phyloP scores from a whole-genome alignment of 164 flowering plant genomes.

The Tetracentron sinense region DNA sequence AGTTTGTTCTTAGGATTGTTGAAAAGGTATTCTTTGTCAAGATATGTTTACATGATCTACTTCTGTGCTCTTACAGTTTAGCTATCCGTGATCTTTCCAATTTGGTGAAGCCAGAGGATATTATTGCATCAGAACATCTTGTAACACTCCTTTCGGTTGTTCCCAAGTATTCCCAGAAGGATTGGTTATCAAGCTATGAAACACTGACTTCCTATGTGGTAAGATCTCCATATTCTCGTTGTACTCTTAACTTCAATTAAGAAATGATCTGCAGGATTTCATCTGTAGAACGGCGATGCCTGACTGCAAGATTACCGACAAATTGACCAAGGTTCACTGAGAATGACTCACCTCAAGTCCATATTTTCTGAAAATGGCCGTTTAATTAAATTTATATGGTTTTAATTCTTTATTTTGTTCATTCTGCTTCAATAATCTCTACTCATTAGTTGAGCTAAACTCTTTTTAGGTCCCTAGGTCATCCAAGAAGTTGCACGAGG shows the following conservation, averaged over 20 bases:
- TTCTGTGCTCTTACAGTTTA: constrained; percentile 49
- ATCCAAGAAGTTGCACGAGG: constrained; percentile 85
- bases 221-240: constrained; percentile 19
- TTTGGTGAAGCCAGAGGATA: constrained; percentile 83
- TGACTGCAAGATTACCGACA: not conserved
- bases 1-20: too few species aligned
- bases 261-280: not conserved
- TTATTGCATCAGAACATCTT: constrained; percentile 74
- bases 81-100: constrained; percentile 96
- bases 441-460: constrained; percentile 19
- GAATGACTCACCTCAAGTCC: too few species aligned
- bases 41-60: not conserved
- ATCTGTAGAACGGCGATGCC: not conserved
- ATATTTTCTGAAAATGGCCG: not conserved
- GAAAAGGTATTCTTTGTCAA: not conserved
- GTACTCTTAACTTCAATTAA: not conserved
- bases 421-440: constrained; percentile 3
- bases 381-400: not conserved
- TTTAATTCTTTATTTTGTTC: not conserved
- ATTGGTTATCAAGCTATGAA: constrained; percentile 88
- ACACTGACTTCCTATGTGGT: constrained; percentile 87
- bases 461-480: constrained; percentile 93
- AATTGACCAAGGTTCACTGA: too few species aligned
- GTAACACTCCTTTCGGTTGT: constrained; percentile 89
- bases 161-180: constrained; percentile 94